Evolutionary conservation across 169 alveolate genomes (phyloP).

Genomic region (Plasmodium fragile): DNA sequence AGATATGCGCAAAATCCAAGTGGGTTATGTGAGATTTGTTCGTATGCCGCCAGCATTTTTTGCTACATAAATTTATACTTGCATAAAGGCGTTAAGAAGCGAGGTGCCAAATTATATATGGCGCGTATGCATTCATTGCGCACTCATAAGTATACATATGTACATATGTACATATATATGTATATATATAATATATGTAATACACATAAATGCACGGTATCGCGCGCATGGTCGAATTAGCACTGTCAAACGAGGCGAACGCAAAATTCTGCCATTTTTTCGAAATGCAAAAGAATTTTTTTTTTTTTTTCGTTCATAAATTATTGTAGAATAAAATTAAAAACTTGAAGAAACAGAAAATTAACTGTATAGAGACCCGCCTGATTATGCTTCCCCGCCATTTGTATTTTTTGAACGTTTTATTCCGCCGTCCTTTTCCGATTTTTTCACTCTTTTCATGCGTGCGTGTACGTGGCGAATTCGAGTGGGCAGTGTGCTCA

Average conservation of each 20-base stretch:
- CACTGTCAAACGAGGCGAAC: neutral
- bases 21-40: neutral
- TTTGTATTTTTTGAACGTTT: neutral
- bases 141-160: too few relatives aligned
- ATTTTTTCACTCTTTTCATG: neutral
- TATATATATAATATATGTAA: neutral
- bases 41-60: neutral
- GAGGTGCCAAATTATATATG: neutral
- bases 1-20: neutral
- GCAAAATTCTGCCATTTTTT: neutral
- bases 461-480: constrained; percentile 1
- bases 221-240: neutral
- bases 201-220: neutral
- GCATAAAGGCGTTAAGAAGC: neutral
- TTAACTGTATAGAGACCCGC: neutral
- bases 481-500: neutral
- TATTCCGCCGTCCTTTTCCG: neutral
- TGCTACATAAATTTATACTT: neutral
- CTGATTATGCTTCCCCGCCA: neutral
- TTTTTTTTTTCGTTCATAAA: neutral
- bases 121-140: neutral
- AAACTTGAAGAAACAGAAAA: neutral
- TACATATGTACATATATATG: too few relatives aligned
- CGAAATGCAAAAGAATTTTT: neutral
- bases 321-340: neutral